These are phyloP conservation scores for Luzula sylvatica DNA, from an alignment of 176 grass and related monocot species.

Conservation along the genomic window DNA sequence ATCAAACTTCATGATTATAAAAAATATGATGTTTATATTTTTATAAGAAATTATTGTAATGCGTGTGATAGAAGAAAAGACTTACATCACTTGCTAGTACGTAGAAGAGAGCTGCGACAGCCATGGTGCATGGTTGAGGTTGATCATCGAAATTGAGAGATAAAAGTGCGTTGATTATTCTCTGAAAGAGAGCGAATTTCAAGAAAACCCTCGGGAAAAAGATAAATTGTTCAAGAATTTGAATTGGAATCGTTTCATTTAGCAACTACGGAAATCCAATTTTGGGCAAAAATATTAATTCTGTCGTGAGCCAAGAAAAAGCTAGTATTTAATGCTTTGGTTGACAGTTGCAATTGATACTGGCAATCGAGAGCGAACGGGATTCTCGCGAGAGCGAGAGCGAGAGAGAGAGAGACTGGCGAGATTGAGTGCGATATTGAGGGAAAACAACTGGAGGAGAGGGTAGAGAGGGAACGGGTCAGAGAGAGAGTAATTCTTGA, in stretches of 20 bases:
- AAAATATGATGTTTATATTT: background rate
- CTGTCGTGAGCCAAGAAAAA: background rate
- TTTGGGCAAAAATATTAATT: too few species aligned
- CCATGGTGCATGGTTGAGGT: constrained; percentile 56
- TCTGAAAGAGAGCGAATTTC: constrained; percentile 9
- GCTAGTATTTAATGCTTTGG: constrained; percentile 1
- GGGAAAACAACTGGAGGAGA: too few species aligned
- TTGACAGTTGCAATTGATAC: too few species aligned
- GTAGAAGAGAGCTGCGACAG: constrained; percentile 80
- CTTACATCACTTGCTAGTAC: constrained; percentile 93
- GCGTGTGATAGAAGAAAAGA: constrained; percentile 17
- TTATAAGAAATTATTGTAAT: too few species aligned
- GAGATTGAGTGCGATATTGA: too few species aligned
- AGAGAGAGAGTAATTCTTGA: too few species aligned
- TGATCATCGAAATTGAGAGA: constrained; percentile 71
- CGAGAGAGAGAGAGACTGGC: too few species aligned
- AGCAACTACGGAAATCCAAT: too few species aligned
- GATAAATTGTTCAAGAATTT: constrained; percentile 4
- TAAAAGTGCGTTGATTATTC: constrained; percentile 75
- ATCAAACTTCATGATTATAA: constrained; percentile 23
- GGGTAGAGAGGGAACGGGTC: too few species aligned
- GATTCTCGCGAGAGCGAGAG: too few species aligned
- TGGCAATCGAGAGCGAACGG: too few species aligned
- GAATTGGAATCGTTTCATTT: background rate
- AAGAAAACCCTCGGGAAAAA: constrained; percentile 1